Conservation (phyloP, 768 basidiomycete species). For the Mycena capillaripes region DNA sequence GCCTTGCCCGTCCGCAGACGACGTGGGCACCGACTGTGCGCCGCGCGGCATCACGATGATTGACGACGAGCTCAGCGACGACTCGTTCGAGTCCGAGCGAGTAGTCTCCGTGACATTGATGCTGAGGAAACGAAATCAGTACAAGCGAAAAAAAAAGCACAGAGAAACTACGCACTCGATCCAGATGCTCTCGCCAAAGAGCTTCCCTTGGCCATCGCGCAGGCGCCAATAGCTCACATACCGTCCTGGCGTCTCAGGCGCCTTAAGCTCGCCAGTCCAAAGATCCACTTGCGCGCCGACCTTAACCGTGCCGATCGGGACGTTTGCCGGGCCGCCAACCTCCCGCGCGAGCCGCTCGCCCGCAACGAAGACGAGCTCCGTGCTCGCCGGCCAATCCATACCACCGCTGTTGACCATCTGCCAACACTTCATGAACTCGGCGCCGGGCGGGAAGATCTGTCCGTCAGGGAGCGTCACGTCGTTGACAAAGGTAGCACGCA, state of each 20-base stretch:
- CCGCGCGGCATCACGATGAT: conserved; percentile 73
- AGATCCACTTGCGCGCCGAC: conserved; percentile 74
- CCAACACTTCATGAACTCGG: conserved; percentile 91
- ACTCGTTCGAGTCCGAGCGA: conserved; percentile 36
- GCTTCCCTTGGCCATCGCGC: conserved; percentile 65
- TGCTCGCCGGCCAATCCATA: conserved; percentile 75
- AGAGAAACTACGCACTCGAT: conserved; percentile 71
- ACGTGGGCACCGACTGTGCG: conserved; percentile 46
- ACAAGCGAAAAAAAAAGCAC: background rate
- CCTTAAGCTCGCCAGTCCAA: conserved; percentile 84
- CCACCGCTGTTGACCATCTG: conserved; percentile 76
- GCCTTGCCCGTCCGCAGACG: conserved; percentile 27
- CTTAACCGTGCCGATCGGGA: conserved; percentile 69
- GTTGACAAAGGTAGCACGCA: conserved; percentile 71
- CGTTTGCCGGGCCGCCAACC: conserved; percentile 43
- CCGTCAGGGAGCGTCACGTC: conserved; percentile 84
- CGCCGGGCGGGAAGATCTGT: conserved; percentile 84
- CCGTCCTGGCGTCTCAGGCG: conserved; percentile 79
- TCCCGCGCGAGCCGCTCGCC: conserved; percentile 71
- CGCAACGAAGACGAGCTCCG: conserved; percentile 78
- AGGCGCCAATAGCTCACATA: conserved; percentile 87
- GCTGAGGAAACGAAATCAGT: conserved; percentile 50
- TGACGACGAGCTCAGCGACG: conserved; percentile 74
- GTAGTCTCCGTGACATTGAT: conserved; percentile 76
- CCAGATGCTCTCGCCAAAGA: conserved; percentile 85